A percentile compares a stretch with the other conserved stretches of the same genome.
Conservation (phyloP, 805 yeast species). For the Yamadazyma tumulicola region DNA sequence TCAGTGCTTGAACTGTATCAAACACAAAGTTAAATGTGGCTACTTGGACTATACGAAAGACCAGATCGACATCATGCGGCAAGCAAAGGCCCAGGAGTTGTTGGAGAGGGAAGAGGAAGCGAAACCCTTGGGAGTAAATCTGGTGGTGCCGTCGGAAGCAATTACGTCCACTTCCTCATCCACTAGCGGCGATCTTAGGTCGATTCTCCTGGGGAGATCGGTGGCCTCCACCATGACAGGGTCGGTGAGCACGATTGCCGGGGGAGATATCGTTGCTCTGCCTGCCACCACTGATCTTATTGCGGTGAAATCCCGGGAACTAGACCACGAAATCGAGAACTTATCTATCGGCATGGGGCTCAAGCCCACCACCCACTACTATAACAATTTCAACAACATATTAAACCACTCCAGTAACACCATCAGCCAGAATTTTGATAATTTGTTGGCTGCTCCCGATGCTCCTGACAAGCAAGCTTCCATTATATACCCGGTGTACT, state of each 20-base stretch:
- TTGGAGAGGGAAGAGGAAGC: too few relatives aligned
- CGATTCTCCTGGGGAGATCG: too few relatives aligned
- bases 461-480: constrained; percentile 20
- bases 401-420: constrained; percentile 12
- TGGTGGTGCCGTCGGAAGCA: background rate
- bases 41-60: constrained; percentile 32
- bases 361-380: constrained; percentile 2
- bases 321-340: constrained; percentile 12
- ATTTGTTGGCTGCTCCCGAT: constrained; percentile 21
- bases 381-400: constrained; percentile 10
- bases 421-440: constrained; percentile 30
- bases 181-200: too few relatives aligned
- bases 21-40: constrained; percentile 38
- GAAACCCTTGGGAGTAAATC: too few relatives aligned
- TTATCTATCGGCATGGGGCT: constrained; percentile 3
- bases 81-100: constrained; percentile 13
- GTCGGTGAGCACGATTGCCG: background rate
- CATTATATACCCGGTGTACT: constrained; percentile 38
- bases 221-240: background rate
- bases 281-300: background rate
- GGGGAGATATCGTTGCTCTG: background rate
- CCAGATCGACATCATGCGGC: constrained; percentile 26
- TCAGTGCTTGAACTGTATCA: constrained; percentile 35
- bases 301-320: background rate
- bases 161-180: background rate